These are phyloP conservation scores for Penicillium nucicola DNA, from an alignment of 495 filamentous ascomycete genomes.

Conservation along the genomic window DNA sequence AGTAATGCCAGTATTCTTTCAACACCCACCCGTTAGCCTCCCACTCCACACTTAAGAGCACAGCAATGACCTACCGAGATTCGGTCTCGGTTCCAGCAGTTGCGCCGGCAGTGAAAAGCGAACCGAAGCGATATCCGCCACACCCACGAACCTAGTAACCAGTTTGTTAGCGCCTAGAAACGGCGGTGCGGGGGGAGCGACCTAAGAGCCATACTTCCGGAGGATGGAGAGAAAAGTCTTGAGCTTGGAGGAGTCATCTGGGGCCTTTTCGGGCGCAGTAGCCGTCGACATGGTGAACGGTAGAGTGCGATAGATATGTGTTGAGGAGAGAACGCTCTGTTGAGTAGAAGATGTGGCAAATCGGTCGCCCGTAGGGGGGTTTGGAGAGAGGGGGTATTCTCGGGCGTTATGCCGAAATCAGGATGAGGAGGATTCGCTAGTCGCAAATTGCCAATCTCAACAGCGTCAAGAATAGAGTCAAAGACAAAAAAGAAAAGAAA, in stretches of 20 bases:
- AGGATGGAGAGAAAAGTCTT: conserved; percentile 80
- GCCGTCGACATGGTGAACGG: conserved; percentile 29
- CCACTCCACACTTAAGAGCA: background rate
- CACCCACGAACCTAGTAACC: conserved; percentile 75
- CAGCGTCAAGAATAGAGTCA: too few relatives aligned
- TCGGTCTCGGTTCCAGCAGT: conserved; percentile 91
- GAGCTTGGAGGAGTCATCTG: conserved; percentile 80
- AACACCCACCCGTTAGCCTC: conserved; percentile 14
- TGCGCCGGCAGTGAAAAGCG: conserved; percentile 95
- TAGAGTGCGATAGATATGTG: background rate
- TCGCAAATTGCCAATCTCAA: too few relatives aligned
- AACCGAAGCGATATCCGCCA: conserved; percentile 90
- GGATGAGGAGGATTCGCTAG: background rate
- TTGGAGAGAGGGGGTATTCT: conserved; percentile 9
- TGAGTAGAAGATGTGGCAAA: conserved; percentile 5
- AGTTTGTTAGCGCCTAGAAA: conserved; percentile 18
- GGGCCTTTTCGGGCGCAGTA: conserved; percentile 55
- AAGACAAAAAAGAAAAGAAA: background rate
- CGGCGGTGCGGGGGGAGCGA: background rate
- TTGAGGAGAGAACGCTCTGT: background rate
- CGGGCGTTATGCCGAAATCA: background rate
- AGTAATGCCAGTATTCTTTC: conserved; percentile 97
- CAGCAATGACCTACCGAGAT: conserved; percentile 58
- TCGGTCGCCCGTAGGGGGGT: conserved; percentile 10
- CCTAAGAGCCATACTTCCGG: conserved; percentile 57